Base-by-base conservation (phyloP, 768 basidiomycete species). In the Suillus sp. region DNA sequence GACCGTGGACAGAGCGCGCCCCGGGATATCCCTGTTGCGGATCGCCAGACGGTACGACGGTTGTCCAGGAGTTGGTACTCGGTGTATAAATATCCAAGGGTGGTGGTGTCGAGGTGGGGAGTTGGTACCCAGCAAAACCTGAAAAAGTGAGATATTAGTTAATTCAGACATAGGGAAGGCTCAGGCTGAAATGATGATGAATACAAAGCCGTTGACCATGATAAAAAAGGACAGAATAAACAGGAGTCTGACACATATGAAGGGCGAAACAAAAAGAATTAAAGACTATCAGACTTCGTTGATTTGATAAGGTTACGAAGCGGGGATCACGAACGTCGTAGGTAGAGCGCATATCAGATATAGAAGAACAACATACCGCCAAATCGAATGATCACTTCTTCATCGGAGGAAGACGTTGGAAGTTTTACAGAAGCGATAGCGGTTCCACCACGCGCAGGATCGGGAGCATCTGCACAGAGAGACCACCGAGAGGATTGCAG, bases 401-500 rank as follows among this genome's bases (percentile, higher is more conserved):
- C 66, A 5, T 64, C 58, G 32, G 5, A 59, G 30, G 27, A n/a
- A 35, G 59, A 61, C 0, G 48, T n/a, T 9, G 68, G 32, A 27
- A 69, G 61, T 14, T 70, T 63, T 30, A 76, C 62, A 7, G 72
- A 70, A 10, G 73, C 69, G 58, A 81, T 72, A n/a, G 72, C 74
- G 0, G 80, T 81, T 2, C 81, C 81, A 7, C 79, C 78, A 20
- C 80, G 74, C 1, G 73, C 72, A 2, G 77, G 77, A 4, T 66
- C 77, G 1, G 81, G 81, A 0, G 78, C 80, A 20, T 72, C 63
- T n/a, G 77, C 66, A 8, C 79, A 71, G 30, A 56, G 42, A 34
- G 70, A 30, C 79, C 81, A 81, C 27, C 57, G 58, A 7, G 67
- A 64, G 4, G 67, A 68, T 7, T 60, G 25, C 45, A 78, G 60